Evolutionary conservation across 495 filamentous ascomycete genomes (phyloP).

Genomic region (Penicillium arizonense): DNA sequence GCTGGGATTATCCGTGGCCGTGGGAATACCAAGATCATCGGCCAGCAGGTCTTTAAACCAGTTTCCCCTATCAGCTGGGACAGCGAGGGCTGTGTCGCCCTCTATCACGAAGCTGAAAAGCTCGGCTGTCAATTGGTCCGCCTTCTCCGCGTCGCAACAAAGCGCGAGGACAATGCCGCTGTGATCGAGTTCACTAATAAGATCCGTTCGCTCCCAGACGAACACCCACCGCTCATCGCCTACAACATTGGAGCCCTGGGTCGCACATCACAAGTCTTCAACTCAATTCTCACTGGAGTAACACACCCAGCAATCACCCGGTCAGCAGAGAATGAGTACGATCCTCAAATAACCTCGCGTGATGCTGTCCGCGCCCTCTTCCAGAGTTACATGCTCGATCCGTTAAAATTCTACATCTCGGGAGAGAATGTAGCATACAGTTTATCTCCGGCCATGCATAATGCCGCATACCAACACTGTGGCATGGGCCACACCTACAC

Average conservation of each 20-base stretch:
- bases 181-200: constrained; percentile 54
- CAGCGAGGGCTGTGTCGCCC: constrained; percentile 53
- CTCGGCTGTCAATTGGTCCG: constrained; percentile 72
- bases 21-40: constrained; percentile 74
- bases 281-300: constrained; percentile 64
- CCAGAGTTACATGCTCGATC: constrained; percentile 57
- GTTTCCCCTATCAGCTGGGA: constrained; percentile 58
- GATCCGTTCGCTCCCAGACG: constrained; percentile 36
- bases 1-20: constrained; percentile 49
- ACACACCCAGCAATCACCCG: constrained; percentile 61
- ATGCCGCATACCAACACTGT: constrained; percentile 67
- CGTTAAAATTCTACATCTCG: constrained; percentile 71
- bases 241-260: constrained; percentile 72
- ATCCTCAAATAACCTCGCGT: constrained; percentile 50
- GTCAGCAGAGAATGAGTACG: constrained; percentile 23
- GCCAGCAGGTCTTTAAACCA: constrained; percentile 56
- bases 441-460: constrained; percentile 77
- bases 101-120: constrained; percentile 55
- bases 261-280: constrained; percentile 65
- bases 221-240: constrained; percentile 59
- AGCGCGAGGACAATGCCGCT: constrained; percentile 56
- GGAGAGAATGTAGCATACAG: constrained; percentile 74
- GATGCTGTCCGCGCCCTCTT: constrained; percentile 57
- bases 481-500: constrained; percentile 73
- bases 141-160: constrained; percentile 60